These are phyloP conservation scores for Flaveria bidentis DNA, from an alignment of 129 eudicot genomes.

Conservation along the genomic window DNA sequence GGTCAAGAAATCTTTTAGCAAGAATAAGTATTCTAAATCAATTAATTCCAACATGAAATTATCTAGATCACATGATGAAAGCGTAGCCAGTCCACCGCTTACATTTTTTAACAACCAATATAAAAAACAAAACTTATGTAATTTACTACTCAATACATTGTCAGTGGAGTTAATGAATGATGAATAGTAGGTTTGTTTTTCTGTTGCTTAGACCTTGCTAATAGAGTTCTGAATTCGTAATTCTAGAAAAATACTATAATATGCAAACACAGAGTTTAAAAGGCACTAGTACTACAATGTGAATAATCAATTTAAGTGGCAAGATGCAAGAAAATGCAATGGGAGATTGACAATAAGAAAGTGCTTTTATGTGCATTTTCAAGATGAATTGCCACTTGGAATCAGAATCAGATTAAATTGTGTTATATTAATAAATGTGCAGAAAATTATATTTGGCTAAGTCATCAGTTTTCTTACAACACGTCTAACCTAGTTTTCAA, in stretches of 20 bases:
- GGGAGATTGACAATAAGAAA: background rate
- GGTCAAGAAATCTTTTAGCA: slow-evolving; percentile 3
- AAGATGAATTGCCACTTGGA: background rate
- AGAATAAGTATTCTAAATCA: background rate
- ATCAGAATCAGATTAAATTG: background rate
- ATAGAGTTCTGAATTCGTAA: background rate
- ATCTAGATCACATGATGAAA: slow-evolving; percentile 1
- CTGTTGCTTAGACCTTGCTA: background rate
- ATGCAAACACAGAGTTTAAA: background rate
- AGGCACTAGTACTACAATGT: background rate
- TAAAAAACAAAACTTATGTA: background rate
- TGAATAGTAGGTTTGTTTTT: background rate
- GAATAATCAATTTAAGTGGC: background rate
- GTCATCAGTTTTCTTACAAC: background rate
- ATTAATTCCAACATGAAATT: background rate
- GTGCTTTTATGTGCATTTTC: background rate
- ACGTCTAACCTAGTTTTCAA: background rate
- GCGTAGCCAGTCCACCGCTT: background rate
- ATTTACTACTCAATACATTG: background rate
- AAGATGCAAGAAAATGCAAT: background rate
- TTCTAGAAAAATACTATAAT: background rate
- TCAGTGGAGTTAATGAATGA: background rate
- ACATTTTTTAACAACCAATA: background rate
- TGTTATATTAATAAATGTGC: background rate
- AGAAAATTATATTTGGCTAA: background rate